Evolutionary conservation across 345 rosid genomes (phyloP), one percentile per base, ranked within the genome.

Genomic region (Eutrema yunnanense): DNA sequence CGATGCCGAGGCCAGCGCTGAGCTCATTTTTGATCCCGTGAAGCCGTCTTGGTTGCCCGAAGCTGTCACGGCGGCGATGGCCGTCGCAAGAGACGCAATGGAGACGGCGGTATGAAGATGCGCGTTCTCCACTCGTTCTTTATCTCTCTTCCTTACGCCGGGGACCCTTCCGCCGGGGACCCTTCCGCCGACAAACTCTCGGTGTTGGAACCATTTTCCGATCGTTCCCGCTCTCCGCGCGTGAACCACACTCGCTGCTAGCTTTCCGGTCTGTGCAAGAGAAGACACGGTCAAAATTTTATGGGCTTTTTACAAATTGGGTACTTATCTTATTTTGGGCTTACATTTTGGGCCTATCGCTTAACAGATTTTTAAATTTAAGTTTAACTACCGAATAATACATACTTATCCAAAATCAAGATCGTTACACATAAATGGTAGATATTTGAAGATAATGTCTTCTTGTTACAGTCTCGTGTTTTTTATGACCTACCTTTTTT

Each of bases 1-100:
- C 5, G 97, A 82, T 11, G 97, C 99, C 0, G 99, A 87, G 37
- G 96, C 96, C 37, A 92, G 61, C 12, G 97, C 96, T 71, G 76
- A 38, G 79, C 81, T 80, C 93, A 92, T 88, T 80, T 86, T 88
- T 14, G 96, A 84, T 72, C 69, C 83, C 2, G 81, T 46, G 16
- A 71, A 78, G 47, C 47, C 46, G 32, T 75, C 81, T 47, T 69
- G 55, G 69, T 58, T 69, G 1, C 5, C 37, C 26, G 75, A 69
- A 19, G 79, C 81, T 0, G 79, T 49, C 38, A 73, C 74, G 61
- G 78, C 75, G 46, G 82, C 82, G 26, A 78, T 72, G 1, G 74
- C 77, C 38, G 81, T 67, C 4, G 81, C 81, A 2, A 78, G 60
- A 43, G 81, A 72, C 26, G 81, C 81, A 3, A 78, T 52, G 1